Evolutionary conservation across 495 filamentous ascomycete species (phyloP).

Genomic region (Staphylotrichum tortipilum): DNA sequence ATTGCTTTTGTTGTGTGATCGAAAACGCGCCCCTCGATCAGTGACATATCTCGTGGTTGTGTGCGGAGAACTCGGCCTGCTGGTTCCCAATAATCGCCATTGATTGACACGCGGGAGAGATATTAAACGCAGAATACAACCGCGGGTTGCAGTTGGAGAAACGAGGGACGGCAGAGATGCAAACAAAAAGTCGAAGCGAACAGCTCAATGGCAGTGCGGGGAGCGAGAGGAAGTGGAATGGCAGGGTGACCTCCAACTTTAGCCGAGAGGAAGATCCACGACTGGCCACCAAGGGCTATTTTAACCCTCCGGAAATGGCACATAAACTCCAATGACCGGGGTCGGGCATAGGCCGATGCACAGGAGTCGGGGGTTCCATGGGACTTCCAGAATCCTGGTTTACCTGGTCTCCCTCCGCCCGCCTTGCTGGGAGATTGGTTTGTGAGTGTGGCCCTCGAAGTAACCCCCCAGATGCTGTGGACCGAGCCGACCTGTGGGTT

Average conservation of each 20-base stretch:
- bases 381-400: not conserved
- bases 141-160: slow-evolving; percentile 2
- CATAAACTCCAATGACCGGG: slow-evolving; percentile 1
- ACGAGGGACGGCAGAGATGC: not conserved
- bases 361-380: not conserved
- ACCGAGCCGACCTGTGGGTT: too few relatives aligned
- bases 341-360: slow-evolving; percentile 1
- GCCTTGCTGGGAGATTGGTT: not conserved
- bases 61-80: not conserved
- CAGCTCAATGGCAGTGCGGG: slow-evolving; percentile 3
- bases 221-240: slow-evolving; percentile 9
- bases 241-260: slow-evolving; percentile 14
- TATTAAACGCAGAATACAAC: not conserved
- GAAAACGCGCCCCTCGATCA: too few relatives aligned
- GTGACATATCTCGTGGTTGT: too few relatives aligned
- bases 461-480: too few relatives aligned
- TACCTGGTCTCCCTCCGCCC: not conserved
- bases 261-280: slow-evolving; percentile 11
- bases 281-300: not conserved
- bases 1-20: not conserved
- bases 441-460: not conserved
- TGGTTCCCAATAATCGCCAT: not conserved
- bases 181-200: slow-evolving; percentile 5
- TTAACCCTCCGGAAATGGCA: not conserved
- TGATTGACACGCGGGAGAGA: slow-evolving; percentile 2